Evolutionary conservation across 768 basidiomycete species (phyloP), one percentile per base, ranked within the genome.

Genomic region (Suillus hirtellus): DNA sequence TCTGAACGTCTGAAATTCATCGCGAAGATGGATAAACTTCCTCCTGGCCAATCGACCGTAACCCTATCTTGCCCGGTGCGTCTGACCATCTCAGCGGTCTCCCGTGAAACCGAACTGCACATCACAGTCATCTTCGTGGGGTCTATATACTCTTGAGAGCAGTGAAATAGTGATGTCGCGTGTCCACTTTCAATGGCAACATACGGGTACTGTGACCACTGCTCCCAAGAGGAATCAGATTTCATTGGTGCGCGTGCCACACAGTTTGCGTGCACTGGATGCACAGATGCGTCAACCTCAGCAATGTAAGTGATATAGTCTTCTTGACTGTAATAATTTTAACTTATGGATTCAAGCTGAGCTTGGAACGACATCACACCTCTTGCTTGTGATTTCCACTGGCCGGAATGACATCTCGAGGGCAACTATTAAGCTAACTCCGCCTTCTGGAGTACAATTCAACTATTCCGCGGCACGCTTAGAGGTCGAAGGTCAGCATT

Each of bases 1-100:
- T 78, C 81, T 4, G 87, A 88, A 59, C 83, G 81, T 60, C 78
- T 90, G 52, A 82, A 77, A 66, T 95, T 89, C 68, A 76, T 79
- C 2, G 67, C 79, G 1, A 73, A 78, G 4, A 68, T 76, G 0
- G 69, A 79, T 21, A 72, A 70, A 3, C 76, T 96, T 31, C 70
- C 77, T 1, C 80, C 89, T 0, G 95, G 95, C 7, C 76, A 77
- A 54, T 89, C 86, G 24, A 66, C 70, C 1, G 67, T 91, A 43
- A 83, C 77, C 0, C 72, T 94, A 46, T 88, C 84, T 68, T 95
- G 89, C 70, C 83, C 90, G 9, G 95, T 96, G 73, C 67, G 90
- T 75, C 46, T 44, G 7, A 10, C 37, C 17, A 15, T 38, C 43
- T 54, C 7, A 46, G 62, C 63, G 38, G 64, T 53, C 34, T 14